These are phyloP conservation scores for Aspergillus sp. DNA, from an alignment of 2,329 filamentous ascomycete genomes.

Conservation along the genomic window DNA sequence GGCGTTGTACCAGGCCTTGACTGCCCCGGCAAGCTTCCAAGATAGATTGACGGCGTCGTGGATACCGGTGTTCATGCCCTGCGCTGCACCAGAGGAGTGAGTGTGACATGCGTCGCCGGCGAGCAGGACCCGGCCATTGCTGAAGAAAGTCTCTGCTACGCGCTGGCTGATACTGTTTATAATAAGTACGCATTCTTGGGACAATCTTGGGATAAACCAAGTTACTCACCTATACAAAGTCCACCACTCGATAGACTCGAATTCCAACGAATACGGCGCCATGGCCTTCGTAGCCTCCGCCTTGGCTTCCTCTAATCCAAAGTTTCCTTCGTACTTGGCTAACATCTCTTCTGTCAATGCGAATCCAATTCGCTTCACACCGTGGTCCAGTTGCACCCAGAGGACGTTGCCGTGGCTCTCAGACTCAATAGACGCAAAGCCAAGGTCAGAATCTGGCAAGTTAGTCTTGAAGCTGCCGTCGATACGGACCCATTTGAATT, in stretches of 20 bases:
- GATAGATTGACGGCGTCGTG: conserved; percentile 10
- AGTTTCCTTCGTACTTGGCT: background rate
- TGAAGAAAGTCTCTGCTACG: background rate
- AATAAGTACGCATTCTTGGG: too few species aligned
- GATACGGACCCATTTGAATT: conserved; percentile 12
- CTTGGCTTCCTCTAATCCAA: background rate
- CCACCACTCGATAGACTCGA: conserved; percentile 11
- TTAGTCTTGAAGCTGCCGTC: conserved; percentile 10
- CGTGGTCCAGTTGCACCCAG: conserved; percentile 13
- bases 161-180: conserved; percentile 6
- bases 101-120: conserved; percentile 11
- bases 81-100: conserved; percentile 7
- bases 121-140: background rate
- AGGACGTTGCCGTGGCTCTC: conserved; percentile 13
- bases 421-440: background rate
- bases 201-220: too few species aligned
- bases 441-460: background rate
- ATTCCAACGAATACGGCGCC: conserved; percentile 1
- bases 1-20: background rate
- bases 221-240: conserved; percentile 1
- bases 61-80: conserved; percentile 13
- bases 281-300: conserved; percentile 4
- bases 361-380: conserved; percentile 7
- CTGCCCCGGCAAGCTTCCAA: conserved; percentile 8
- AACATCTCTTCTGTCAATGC: conserved; percentile 2